A percentile compares a stretch with the other conserved stretches of the same genome.
Conservation (phyloP, 2,329 filamentous ascomycete species). For the Verticillium tricorpus region DNA sequence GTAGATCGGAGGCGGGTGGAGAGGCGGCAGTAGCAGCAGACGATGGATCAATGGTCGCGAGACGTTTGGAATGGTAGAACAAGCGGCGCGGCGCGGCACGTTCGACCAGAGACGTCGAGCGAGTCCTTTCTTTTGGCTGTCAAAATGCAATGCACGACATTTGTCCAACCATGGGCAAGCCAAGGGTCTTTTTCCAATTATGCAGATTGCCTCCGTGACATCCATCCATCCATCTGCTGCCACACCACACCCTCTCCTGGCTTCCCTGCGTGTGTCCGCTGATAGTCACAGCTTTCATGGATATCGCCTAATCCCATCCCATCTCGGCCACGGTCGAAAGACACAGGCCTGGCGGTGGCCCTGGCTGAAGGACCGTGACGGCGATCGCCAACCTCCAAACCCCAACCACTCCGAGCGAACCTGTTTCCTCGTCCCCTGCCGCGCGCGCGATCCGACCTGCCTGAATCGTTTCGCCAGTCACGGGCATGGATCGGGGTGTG, state of each 20-base stretch:
- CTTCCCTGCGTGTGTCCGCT: not conserved
- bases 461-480: not conserved
- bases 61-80: not conserved
- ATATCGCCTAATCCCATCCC: not conserved
- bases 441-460: not conserved
- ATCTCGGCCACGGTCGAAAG: not conserved
- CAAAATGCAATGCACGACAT: not conserved
- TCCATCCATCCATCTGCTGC: not conserved
- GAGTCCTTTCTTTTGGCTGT: not conserved
- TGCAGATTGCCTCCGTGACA: not conserved
- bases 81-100: not conserved
- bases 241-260: not conserved
- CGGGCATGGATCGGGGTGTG: not conserved
- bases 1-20: not conserved
- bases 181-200: not conserved
- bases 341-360: not conserved
- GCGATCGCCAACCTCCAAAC: not conserved
- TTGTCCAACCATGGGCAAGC: not conserved
- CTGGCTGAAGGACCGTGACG: not conserved
- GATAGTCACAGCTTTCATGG: not conserved
- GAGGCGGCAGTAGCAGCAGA: not conserved
- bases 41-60: not conserved
- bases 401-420: not conserved
- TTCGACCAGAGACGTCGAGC: not conserved
- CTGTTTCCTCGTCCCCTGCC: too few species aligned